Percentiles rank a stretch among this genome's conserved stretches.
Conservation (phyloP, 306 rosid genomes). For the Rosa multiflora region DNA sequence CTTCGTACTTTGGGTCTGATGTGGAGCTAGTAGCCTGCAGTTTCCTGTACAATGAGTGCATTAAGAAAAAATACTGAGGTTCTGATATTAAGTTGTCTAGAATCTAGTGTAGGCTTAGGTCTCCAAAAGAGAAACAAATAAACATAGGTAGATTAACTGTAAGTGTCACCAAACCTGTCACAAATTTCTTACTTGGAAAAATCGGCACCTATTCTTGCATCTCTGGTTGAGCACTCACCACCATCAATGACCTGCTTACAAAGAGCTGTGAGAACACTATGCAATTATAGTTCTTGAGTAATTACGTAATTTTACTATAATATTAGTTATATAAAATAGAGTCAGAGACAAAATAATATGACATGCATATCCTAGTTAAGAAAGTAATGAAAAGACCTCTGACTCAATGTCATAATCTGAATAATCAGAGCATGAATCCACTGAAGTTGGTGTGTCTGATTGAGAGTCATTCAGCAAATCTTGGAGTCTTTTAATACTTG, state of each 20-base stretch:
- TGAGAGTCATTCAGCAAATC: constrained; percentile 37
- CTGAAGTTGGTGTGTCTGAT: constrained; percentile 33
- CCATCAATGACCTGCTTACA: constrained; percentile 2
- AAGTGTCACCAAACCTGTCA: background rate
- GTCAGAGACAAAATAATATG: background rate
- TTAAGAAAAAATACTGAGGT: constrained; percentile 22
- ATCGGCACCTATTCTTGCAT: constrained; percentile 1
- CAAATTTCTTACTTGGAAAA: constrained; percentile 12
- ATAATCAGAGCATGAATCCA: constrained; percentile 34
- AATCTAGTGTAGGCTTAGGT: background rate
- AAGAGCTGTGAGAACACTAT: background rate
- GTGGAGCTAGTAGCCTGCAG: constrained; percentile 32
- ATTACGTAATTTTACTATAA: background rate
- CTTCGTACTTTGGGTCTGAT: constrained; percentile 9
- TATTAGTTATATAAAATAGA: background rate
- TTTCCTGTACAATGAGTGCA: constrained; percentile 41
- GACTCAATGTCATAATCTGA: constrained; percentile 35
- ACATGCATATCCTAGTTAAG: constrained; percentile 1
- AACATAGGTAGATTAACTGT: background rate
- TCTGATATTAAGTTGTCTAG: background rate
- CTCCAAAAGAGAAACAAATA: background rate
- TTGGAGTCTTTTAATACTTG: constrained; percentile 36
- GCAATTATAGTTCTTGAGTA: background rate
- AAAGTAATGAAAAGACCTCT: constrained; percentile 32
- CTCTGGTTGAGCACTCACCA: background rate